These are phyloP conservation scores for Pulveroboletus frians DNA, from an alignment of 768 basidiomycete species.

Conservation along the genomic window DNA sequence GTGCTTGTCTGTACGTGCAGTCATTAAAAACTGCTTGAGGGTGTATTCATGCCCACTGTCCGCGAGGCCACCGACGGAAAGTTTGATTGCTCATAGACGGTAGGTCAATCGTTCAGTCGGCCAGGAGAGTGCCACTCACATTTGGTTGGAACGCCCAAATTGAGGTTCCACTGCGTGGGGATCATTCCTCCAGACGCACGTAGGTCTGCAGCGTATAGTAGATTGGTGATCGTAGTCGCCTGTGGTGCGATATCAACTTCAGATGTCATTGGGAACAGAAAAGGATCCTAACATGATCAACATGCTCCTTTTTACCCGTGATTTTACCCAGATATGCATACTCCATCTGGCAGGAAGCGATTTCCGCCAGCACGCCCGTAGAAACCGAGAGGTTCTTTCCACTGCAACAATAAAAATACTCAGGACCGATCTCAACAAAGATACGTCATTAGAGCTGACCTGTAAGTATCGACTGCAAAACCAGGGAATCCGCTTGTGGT, in stretches of 20 bases:
- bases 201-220: conserved; percentile 44
- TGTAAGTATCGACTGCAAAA: conserved; percentile 63
- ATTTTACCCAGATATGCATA: conserved; percentile 78
- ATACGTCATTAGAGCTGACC: conserved; percentile 30
- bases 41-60: conserved; percentile 78
- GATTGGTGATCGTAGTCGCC: conserved; percentile 46
- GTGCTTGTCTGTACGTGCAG: conserved; percentile 53
- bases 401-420: not conserved
- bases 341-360: conserved; percentile 76
- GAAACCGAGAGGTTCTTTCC: not conserved
- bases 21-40: conserved; percentile 66
- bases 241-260: conserved; percentile 18
- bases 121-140: conserved; percentile 34
- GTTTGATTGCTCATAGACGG: conserved; percentile 23
- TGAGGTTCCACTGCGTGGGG: conserved; percentile 52
- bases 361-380: conserved; percentile 60
- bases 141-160: conserved; percentile 38
- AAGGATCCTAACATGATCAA: conserved; percentile 44
- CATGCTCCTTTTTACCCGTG: conserved; percentile 65
- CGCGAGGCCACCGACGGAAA: conserved; percentile 58
- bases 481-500: conserved; percentile 65
- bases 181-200: conserved; percentile 53
- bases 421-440: not conserved
- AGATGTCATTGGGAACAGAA: not conserved
- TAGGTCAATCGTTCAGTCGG: not conserved